phyloP scores from a whole-genome alignment of 2,329 filamentous ascomycete species.

The Magnaporthiopsis poae region DNA sequence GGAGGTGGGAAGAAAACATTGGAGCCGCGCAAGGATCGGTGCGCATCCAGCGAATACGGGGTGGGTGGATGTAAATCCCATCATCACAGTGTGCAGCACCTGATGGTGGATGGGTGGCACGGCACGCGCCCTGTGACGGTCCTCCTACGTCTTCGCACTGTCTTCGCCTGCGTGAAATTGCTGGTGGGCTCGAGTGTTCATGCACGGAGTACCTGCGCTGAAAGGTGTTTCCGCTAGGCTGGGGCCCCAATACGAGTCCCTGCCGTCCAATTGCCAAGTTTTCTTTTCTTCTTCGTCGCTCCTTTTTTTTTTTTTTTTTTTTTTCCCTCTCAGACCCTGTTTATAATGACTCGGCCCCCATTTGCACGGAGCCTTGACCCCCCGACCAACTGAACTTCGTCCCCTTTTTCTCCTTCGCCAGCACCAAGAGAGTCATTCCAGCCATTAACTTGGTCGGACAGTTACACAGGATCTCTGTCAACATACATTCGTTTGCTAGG shows the following conservation, averaged over 20 bases:
- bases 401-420: background rate
- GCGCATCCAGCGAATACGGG: background rate
- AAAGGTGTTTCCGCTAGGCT: conserved; percentile 15
- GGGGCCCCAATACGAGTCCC: conserved; percentile 14
- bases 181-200: background rate
- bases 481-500: background rate
- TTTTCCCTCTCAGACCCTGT: background rate
- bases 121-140: background rate
- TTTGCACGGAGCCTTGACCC: background rate
- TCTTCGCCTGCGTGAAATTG: background rate
- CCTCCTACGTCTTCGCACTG: background rate
- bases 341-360: background rate
- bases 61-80: too few species aligned
- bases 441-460: background rate
- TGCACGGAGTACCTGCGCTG: background rate
- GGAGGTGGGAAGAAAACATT: background rate
- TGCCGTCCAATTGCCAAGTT: background rate
- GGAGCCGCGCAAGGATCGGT: background rate
- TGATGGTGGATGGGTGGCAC: background rate
- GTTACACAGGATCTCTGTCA: background rate
- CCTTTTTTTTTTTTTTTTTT: background rate
- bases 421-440: background rate
- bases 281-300: background rate
- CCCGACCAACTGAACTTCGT: background rate
- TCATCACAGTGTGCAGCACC: background rate